Percentiles rank a stretch among this genome's conserved stretches.
These are phyloP conservation scores for Gynostemma pentaphyllum DNA, from an alignment of 306 rosid species.

Conservation along the genomic window DNA sequence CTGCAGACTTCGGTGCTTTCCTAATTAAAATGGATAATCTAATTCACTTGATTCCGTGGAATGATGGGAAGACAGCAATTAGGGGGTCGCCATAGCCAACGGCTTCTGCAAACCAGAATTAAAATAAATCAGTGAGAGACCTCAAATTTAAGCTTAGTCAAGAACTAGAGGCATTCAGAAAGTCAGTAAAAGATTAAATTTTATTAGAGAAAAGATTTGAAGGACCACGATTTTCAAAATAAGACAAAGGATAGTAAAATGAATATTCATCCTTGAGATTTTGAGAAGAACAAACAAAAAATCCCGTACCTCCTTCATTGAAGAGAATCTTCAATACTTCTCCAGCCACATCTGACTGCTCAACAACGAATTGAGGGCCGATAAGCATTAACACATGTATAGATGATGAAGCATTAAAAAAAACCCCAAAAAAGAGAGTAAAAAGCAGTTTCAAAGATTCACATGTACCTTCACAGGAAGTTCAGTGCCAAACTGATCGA, in stretches of 20 bases:
- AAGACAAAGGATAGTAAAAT: not conserved
- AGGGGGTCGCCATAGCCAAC: slow-evolving; percentile 91
- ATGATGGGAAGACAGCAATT: slow-evolving; percentile 77
- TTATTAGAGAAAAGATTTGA: not conserved
- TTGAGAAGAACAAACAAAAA: not conserved
- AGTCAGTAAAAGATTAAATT: not conserved
- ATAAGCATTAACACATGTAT: not conserved
- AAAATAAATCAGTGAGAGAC: not conserved
- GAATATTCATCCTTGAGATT: not conserved
- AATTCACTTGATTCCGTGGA: slow-evolving; percentile 69
- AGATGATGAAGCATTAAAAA: too few species aligned
- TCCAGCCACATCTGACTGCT: slow-evolving; percentile 82
- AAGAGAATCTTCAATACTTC: slow-evolving; percentile 84
- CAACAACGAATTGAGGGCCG: slow-evolving; percentile 18
- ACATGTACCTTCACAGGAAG: slow-evolving; percentile 74
- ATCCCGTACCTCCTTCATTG: slow-evolving; percentile 69
- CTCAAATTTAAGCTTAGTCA: not conserved
- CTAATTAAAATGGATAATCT: not conserved
- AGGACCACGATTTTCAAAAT: not conserved
- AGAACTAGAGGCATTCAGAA: not conserved
- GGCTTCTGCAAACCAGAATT: slow-evolving; percentile 50
- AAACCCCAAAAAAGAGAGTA: too few species aligned
- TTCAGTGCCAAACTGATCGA: slow-evolving; percentile 81
- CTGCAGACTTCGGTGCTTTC: slow-evolving; percentile 1
- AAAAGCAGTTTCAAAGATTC: slow-evolving; percentile 15